Evolutionary conservation across 306 rosid genomes (phyloP), one percentile per base, ranked within the genome.

Genomic region (Rosa rugosa): DNA sequence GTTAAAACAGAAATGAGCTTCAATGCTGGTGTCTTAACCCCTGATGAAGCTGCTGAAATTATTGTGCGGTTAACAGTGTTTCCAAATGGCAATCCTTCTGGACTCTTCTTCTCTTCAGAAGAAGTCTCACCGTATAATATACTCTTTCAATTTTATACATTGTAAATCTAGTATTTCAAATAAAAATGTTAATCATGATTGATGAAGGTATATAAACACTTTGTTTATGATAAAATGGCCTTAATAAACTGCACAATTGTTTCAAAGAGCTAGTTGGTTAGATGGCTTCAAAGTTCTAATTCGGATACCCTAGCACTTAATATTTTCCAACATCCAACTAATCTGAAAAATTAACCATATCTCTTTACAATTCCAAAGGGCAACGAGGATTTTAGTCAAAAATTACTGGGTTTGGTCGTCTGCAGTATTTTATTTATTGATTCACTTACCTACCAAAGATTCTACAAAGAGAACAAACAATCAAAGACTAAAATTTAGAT

Each of bases 1-100:
- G 85, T 81, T 25, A 83, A 80, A 64, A 81, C 86, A 6, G 85
- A 89, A 50, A 2, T 83, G 0, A 85, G 40, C 80, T 34, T 23
- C 74, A 69, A 87, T 7, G 45, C 71, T 34, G 93, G 91, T 18
- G 13, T 18, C 45, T 11, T 83, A 1, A 65, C 78, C 16, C 78
- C 76, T 6, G 88, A 85, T n/a, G 89, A 89, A 72, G 84, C 85
- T 27, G 93, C 85, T 77, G 82, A 76, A 53, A 79, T 78, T 77
- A 57, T 49, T 36, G 84, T 85, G 69, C 82, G 77, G 69, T 80
- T 90, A 76, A 88, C 87, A 0, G 64, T 85, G 75, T 54, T 83
- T 16, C 84, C 83, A 0, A 44, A 87, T 63, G 64, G 71, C 66
- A 83, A 73, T 25, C 88, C 91, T 31, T 81, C 88, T 50, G 87